phyloP scores from a whole-genome alignment of 768 basidiomycete species.

The Russula foetens region DNA sequence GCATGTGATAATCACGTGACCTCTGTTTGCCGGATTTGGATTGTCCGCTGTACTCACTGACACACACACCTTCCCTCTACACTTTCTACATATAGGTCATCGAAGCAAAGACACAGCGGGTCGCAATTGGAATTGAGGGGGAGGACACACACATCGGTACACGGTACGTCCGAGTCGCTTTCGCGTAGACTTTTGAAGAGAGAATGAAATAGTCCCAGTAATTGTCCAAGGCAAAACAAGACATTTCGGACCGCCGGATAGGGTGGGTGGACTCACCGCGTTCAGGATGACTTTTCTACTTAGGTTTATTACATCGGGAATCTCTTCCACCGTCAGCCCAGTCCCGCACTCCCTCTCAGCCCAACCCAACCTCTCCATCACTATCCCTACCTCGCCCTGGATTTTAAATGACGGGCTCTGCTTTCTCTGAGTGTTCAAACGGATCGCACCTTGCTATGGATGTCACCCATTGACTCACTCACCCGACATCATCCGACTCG shows the following conservation, averaged over 20 bases:
- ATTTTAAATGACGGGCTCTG: no score
- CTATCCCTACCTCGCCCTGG: no score
- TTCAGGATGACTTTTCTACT: not conserved
- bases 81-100: conserved; percentile 52
- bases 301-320: no score
- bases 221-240: conserved; percentile 39
- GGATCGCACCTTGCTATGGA: no score
- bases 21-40: conserved; percentile 7
- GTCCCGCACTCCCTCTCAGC: no score
- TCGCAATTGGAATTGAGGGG: conserved; percentile 79
- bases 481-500: no score
- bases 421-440: no score
- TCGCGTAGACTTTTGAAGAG: conserved; percentile 74
- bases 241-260: conserved; percentile 39
- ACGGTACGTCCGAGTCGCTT: conserved; percentile 43
- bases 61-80: not conserved
- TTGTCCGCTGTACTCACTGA: not conserved
- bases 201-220: conserved; percentile 51
- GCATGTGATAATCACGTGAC: conserved; percentile 93
- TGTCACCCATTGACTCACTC: no score
- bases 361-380: no score
- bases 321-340: not conserved
- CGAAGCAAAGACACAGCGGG: conserved; percentile 86
- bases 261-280: not conserved
- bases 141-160: conserved; percentile 86